Percentiles rank a stretch among this genome's conserved stretches.
Conservation (phyloP, 345 rosid genomes). For the Nasturtium officinale region DNA sequence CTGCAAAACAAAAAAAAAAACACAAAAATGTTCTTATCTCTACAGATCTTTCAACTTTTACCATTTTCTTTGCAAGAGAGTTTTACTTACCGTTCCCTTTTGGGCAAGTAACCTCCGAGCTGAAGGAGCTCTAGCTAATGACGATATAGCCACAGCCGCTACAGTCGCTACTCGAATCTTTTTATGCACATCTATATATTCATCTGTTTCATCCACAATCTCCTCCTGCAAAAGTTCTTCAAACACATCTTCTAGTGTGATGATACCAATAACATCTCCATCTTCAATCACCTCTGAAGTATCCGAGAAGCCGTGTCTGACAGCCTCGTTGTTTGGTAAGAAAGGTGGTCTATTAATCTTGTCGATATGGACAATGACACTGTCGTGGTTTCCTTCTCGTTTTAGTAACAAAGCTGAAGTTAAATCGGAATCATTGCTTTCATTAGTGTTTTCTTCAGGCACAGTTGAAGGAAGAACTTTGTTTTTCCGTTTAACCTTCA, state of each 20-base stretch:
- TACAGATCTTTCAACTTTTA: not conserved
- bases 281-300: conserved; percentile 78
- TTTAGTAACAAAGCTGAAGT: conserved; percentile 67
- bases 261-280: conserved; percentile 91
- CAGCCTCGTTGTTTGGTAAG: conserved; percentile 39
- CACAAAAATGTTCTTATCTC: conserved; percentile 19
- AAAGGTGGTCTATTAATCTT: conserved; percentile 40
- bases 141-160: conserved; percentile 96
- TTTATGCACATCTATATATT: conserved; percentile 92
- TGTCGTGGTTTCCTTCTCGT: conserved; percentile 56
- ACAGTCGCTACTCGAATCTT: conserved; percentile 85
- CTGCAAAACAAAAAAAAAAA: conserved; percentile 2
- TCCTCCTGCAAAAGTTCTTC: conserved; percentile 96
- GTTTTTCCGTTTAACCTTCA: conserved; percentile 65
- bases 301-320: conserved; percentile 50
- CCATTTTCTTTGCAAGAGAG: not conserved
- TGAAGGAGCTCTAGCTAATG: conserved; percentile 86
- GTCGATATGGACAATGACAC: conserved; percentile 66
- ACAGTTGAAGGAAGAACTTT: conserved; percentile 47
- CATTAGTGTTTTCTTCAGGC: conserved; percentile 46
- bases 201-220: conserved; percentile 99
- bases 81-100: conserved; percentile 35
- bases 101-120: conserved; percentile 63
- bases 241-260: conserved; percentile 95
- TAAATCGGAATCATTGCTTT: conserved; percentile 52